phyloP scores from a whole-genome alignment of 495 filamentous ascomycete species.

The Acidomyces sp. region DNA sequence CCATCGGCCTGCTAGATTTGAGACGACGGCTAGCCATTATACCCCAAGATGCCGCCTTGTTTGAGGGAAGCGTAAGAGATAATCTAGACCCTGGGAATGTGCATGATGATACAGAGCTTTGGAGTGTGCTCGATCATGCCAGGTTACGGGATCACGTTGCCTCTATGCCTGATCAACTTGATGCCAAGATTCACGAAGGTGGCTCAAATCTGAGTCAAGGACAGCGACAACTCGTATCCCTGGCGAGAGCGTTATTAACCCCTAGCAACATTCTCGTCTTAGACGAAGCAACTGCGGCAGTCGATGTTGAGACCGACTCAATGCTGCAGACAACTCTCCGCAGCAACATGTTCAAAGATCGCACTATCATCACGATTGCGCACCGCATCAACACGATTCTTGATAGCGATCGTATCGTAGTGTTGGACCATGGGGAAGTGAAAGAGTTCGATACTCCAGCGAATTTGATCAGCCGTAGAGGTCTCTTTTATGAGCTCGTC shows the following conservation, averaged over 20 bases:
- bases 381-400: conserved; percentile 86
- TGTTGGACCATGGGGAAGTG: conserved; percentile 56
- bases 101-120: conserved; percentile 94
- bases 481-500: conserved; percentile 33
- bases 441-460: conserved; percentile 34
- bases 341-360: conserved; percentile 58
- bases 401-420: conserved; percentile 80
- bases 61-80: conserved; percentile 89
- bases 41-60: conserved; percentile 93
- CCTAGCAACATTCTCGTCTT: conserved; percentile 95
- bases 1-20: conserved; percentile 80
- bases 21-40: conserved; percentile 90
- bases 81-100: conserved; percentile 92
- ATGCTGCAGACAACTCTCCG: conserved; percentile 59
- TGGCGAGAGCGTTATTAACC: conserved; percentile 85
- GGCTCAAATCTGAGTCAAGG: conserved; percentile 74
- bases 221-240: conserved; percentile 81
- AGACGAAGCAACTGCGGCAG: conserved; percentile 93
- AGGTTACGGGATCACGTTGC: conserved; percentile 83
- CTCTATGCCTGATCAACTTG: conserved; percentile 76
- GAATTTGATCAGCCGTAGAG: conserved; percentile 25
- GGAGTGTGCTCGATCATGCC: conserved; percentile 93
- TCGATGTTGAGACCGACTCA: conserved; percentile 89
- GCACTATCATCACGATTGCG: conserved; percentile 80
- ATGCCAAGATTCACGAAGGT: conserved; percentile 86